phyloP scores from a whole-genome alignment of 2,329 filamentous ascomycete genomes.

The Gaeumannomyces sp. region DNA sequence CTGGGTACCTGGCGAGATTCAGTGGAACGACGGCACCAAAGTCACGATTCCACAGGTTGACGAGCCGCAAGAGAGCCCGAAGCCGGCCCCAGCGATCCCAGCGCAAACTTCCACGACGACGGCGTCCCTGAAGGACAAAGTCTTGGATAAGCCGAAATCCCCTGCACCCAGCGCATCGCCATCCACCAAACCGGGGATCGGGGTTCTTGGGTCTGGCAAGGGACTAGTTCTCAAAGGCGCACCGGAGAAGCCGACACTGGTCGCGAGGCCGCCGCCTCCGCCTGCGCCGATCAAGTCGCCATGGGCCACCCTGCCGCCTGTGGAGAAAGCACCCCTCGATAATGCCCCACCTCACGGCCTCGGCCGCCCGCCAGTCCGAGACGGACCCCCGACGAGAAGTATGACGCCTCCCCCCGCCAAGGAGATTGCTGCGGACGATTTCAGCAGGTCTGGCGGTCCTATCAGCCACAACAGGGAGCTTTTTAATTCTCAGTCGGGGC shows the following conservation, averaged over 20 bases:
- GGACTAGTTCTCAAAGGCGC: constrained; percentile 61
- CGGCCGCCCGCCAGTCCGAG: constrained; percentile 35
- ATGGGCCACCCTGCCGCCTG: constrained; percentile 80
- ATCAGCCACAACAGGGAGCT: constrained; percentile 64
- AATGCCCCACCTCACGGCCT: constrained; percentile 26
- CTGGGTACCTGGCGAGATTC: constrained; percentile 78
- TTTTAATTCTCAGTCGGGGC: constrained; percentile 91
- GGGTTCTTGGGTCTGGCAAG: constrained; percentile 45
- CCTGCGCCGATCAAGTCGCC: constrained; percentile 77
- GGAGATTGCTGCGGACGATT: constrained; percentile 91
- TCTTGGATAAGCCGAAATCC: constrained; percentile 38
- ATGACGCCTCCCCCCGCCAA: constrained; percentile 54
- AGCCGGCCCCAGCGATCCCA: constrained; percentile 17
- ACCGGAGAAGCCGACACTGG: constrained; percentile 64
- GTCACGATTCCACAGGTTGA: constrained; percentile 63
- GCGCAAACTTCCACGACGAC: constrained; percentile 16
- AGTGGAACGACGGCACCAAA: constrained; percentile 85
- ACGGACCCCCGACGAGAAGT: constrained; percentile 36
- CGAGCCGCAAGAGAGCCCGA: constrained; percentile 26
- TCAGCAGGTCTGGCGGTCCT: constrained; percentile 66
- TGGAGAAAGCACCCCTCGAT: constrained; percentile 75
- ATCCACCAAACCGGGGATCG: constrained; percentile 33
- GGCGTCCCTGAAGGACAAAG: constrained; percentile 21
- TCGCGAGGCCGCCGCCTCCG: constrained; percentile 62
- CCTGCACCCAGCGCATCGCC: constrained; percentile 34